Evolutionary conservation across 768 basidiomycete genomes (phyloP), one percentile per base, ranked within the genome.

Genomic region (Mycena amicta): DNA sequence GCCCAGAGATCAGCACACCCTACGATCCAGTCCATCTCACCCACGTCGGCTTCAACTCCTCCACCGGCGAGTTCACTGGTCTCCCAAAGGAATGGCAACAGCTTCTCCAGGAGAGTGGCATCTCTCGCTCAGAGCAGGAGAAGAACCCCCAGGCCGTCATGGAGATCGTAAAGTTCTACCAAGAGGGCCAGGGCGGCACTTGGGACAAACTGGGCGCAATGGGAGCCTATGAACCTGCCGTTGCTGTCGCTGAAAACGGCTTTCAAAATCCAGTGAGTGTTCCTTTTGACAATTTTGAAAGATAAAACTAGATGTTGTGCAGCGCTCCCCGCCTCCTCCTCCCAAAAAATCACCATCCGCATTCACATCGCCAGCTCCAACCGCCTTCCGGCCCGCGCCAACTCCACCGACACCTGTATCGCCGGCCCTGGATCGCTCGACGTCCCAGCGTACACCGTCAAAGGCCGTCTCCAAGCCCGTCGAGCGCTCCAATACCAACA

Each of bases 51-150:
- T 98, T 98, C 86, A 98, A 99, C 74, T 92, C 93, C 5, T 96
- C 93, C 56, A 98, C 96, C 0, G 97, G 97, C 57, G 96, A 99
- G 75, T 98, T 95, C 76, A 95, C 93, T 8, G 97, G 97, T 2
- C 81, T 99, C 29, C 97, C 97, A 2, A 96, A 96, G 73, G 96
- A 98, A 77, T 99, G 97, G 97, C 97, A 99, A 70, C 93, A 98
- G 72, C 82, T 98, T 4, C 75, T 99, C 49, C 93, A 93, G 73
- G 95, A 98, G 72, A 93, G 90, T 62, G 97, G 97, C 53, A 98
- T 98, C 70, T 95, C 93, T 37, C 86, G 90, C 66, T 81, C 78
- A 23, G 95, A 99, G 74, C 97, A 99, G 77, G 95, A 97, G 74
- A 94, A 92, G 79, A 95, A 98, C 68, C 97, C 97, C 0, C 90